Conservation (phyloP, 208 protist genomes). For the Trypanosoma caninum region DNA sequence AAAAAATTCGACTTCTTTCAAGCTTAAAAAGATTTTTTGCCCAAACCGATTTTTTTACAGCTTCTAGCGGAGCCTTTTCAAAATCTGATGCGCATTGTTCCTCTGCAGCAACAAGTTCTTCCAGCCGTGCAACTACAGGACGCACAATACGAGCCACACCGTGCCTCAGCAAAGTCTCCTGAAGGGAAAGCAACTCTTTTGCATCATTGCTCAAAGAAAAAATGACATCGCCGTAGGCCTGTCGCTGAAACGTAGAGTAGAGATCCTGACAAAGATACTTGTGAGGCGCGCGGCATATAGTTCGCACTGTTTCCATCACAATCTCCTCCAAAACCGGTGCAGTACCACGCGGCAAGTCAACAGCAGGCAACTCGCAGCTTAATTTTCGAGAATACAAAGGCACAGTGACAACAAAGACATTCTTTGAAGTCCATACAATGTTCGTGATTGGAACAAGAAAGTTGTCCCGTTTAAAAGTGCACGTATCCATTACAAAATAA, state of each 20-base stretch:
- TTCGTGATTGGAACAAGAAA: slow-evolving; percentile 30
- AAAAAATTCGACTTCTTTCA: slow-evolving; percentile 21
- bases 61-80: neutral
- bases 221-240: slow-evolving; percentile 53
- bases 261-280: slow-evolving; percentile 46
- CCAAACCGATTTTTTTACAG: slow-evolving; percentile 13
- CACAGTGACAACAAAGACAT: slow-evolving; percentile 41
- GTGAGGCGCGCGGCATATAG: slow-evolving; percentile 27
- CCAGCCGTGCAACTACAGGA: slow-evolving; percentile 24
- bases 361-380: slow-evolving; percentile 52
- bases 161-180: slow-evolving; percentile 35
- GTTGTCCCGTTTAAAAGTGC: slow-evolving; percentile 10
- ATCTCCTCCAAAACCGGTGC: neutral
- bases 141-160: slow-evolving; percentile 44
- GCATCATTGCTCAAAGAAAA: slow-evolving; percentile 20
- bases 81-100: neutral
- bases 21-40: slow-evolving; percentile 14
- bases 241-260: slow-evolving; percentile 35
- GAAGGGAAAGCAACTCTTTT: slow-evolving; percentile 41
- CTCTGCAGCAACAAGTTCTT: slow-evolving; percentile 28
- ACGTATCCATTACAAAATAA: neutral
- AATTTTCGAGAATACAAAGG: slow-evolving; percentile 27
- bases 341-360: slow-evolving; percentile 43
- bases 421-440: slow-evolving; percentile 50
- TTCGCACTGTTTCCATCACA: slow-evolving; percentile 1